A percentile compares a stretch with the other conserved stretches of the same genome.
Evolutionary conservation across 2,329 filamentous ascomycete genomes (phyloP).

Genomic region (Rachicladosporium sp.): DNA sequence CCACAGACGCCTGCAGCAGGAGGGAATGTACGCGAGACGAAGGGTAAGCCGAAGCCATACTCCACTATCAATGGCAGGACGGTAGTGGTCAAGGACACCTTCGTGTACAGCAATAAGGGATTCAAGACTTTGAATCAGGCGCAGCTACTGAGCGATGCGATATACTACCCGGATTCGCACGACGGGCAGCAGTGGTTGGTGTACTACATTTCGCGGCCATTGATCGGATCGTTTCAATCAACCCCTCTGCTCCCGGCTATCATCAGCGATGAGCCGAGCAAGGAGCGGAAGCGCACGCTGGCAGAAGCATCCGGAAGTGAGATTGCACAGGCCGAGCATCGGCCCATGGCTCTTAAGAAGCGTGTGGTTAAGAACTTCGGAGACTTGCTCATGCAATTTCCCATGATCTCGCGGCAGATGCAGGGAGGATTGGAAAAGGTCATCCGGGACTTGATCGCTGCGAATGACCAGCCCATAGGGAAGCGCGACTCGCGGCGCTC

Average conservation of each 20-base stretch:
- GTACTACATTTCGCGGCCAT: conserved; percentile 84
- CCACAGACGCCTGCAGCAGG: conserved; percentile 28
- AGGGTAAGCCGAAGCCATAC: conserved; percentile 89
- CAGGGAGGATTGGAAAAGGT: conserved; percentile 78
- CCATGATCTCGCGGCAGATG: conserved; percentile 94
- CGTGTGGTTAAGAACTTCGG: conserved; percentile 87
- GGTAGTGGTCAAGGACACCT: conserved; percentile 85
- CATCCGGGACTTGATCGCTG: conserved; percentile 76
- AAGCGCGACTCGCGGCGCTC: conserved; percentile 16
- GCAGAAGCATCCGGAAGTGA: conserved; percentile 14
- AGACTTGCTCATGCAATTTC: conserved; percentile 81
- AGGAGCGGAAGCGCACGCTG: conserved; percentile 20
- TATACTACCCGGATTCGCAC: conserved; percentile 81
- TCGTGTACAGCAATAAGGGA: conserved; percentile 96
- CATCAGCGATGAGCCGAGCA: conserved; percentile 24
- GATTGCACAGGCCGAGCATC: conserved; percentile 2
- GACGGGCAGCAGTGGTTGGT: conserved; percentile 91
- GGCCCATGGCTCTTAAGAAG: conserved; percentile 49
- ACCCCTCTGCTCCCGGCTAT: conserved; percentile 56
- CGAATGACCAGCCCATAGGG: conserved; percentile 66
- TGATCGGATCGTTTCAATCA: conserved; percentile 74
- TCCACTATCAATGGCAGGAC: conserved; percentile 85
- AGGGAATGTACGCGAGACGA: conserved; percentile 59
- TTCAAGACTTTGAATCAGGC: conserved; percentile 89
- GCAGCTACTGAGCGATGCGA: conserved; percentile 67